phyloP scores from a whole-genome alignment of 2,329 filamentous ascomycete genomes.

The Fusarium mexicanum region DNA sequence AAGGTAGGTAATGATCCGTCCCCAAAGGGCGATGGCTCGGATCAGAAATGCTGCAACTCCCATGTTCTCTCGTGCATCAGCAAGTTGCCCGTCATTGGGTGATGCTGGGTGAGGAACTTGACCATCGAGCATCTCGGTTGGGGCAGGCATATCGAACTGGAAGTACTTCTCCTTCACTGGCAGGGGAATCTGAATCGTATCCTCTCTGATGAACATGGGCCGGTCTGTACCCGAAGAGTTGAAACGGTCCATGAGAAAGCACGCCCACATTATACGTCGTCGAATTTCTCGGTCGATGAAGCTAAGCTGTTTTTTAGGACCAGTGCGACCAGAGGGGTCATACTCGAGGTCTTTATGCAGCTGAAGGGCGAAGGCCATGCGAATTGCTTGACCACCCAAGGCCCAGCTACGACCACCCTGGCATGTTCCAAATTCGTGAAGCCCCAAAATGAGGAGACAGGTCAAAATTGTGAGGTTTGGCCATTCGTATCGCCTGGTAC shows the following conservation, averaged over 20 bases:
- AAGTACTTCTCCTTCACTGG: conserved; percentile 92
- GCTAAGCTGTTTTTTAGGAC: conserved; percentile 73
- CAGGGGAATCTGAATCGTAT: conserved; percentile 87
- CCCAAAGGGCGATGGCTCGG: conserved; percentile 86
- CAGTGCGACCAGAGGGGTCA: conserved; percentile 74
- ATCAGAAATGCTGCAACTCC: conserved; percentile 93
- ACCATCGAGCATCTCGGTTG: conserved; percentile 85
- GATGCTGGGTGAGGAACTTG: conserved; percentile 70
- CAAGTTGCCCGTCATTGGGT: conserved; percentile 70
- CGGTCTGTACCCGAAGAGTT: conserved; percentile 95
- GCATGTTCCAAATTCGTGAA: conserved; percentile 97
- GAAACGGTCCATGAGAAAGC: conserved; percentile 96
- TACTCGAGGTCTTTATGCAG: conserved; percentile 90
- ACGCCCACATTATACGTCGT: conserved; percentile 96
- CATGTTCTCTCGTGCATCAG: conserved; percentile 83
- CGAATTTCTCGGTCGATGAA: conserved; percentile 95
- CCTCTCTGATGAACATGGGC: conserved; percentile 90
- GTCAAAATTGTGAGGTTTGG: conserved; percentile 97
- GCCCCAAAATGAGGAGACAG: conserved; percentile 84
- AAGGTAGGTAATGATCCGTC: conserved; percentile 86
- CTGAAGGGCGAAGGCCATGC: conserved; percentile 96
- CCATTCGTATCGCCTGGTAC: conserved; percentile 87
- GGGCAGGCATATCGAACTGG: conserved; percentile 87
- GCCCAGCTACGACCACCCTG: conserved; percentile 97
- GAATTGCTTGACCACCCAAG: conserved; percentile 90